Conservation (phyloP, 345 rosid species). For the Lagerstroemia speciosa region DNA sequence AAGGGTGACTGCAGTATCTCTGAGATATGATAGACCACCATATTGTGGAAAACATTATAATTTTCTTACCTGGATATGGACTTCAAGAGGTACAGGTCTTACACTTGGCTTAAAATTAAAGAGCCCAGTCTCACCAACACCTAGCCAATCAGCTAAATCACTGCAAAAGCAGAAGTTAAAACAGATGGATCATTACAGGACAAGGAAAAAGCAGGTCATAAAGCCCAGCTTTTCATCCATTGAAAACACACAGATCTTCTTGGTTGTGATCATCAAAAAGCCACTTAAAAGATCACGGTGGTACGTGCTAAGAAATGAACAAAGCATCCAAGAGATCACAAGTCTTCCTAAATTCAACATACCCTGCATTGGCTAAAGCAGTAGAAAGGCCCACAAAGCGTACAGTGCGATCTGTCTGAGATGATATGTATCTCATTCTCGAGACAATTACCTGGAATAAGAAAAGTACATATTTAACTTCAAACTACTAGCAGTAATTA, state of each 20-base stretch:
- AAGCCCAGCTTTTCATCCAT: too few relatives aligned
- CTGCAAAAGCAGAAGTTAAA: slow-evolving; percentile 21
- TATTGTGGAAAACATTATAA: slow-evolving; percentile 7
- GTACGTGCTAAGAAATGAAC: neutral
- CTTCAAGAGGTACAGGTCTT: slow-evolving; percentile 98
- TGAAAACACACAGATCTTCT: too few relatives aligned
- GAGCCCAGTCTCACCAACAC: slow-evolving; percentile 83
- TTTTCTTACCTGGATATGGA: slow-evolving; percentile 86
- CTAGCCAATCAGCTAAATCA: slow-evolving; percentile 98
- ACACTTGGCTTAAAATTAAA: slow-evolving; percentile 99
- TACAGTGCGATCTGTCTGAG: slow-evolving; percentile 89
- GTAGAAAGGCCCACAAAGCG: slow-evolving; percentile 96
- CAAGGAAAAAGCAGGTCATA: too few relatives aligned
- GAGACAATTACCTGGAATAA: slow-evolving; percentile 84
- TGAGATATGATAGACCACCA: neutral
- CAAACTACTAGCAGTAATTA: neutral
- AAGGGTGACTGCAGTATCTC: neutral
- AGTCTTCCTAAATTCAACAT: slow-evolving; percentile 6
- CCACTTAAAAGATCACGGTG: neutral
- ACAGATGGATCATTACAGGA: too few relatives aligned
- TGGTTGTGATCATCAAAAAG: too few relatives aligned
- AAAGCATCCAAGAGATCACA: neutral
- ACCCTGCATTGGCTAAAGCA: slow-evolving; percentile 98
- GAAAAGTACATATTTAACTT: neutral
- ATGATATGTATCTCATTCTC: slow-evolving; percentile 96